These are phyloP conservation scores for Mortierella sp. DNA, from an alignment of 371 early-diverging fungal genomes.

Conservation along the genomic window DNA sequence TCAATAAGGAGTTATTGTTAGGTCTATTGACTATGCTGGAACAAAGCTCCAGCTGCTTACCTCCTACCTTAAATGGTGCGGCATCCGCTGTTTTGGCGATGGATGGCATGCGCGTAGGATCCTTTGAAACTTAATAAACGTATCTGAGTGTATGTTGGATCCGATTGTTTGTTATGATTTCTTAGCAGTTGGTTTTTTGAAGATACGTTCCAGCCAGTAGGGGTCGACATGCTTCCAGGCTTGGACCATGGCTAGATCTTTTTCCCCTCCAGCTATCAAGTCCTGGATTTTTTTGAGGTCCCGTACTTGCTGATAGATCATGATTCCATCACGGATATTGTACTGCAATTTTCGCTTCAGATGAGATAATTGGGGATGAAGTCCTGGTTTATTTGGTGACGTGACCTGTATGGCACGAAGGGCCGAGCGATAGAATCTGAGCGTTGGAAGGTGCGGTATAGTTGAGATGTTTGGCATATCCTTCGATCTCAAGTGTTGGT, in stretches of 20 bases:
- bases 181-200: slow-evolving; percentile 50
- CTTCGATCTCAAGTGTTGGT: not conserved
- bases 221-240: slow-evolving; percentile 47
- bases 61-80: slow-evolving; percentile 30
- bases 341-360: slow-evolving; percentile 41
- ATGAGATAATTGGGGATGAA: slow-evolving; percentile 31
- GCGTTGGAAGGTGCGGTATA: slow-evolving; percentile 43
- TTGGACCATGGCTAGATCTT: slow-evolving; percentile 48
- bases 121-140: slow-evolving; percentile 33
- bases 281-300: slow-evolving; percentile 10
- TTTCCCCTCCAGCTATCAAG: slow-evolving; percentile 34
- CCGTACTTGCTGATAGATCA: slow-evolving; percentile 41
- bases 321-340: slow-evolving; percentile 52
- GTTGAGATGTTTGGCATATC: slow-evolving; percentile 20
- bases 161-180: slow-evolving; percentile 10
- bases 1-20: slow-evolving; percentile 31
- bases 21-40: slow-evolving; percentile 36
- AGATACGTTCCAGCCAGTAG: slow-evolving; percentile 40
- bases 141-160: not conserved
- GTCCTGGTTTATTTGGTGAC: slow-evolving; percentile 7
- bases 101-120: slow-evolving; percentile 47
- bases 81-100: slow-evolving; percentile 34
- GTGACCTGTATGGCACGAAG: slow-evolving; percentile 23
- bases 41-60: slow-evolving; percentile 38
- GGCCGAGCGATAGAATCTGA: slow-evolving; percentile 45